Evolutionary conservation across 805 yeast species (phyloP).

Genomic region (Candida insectorum): DNA sequence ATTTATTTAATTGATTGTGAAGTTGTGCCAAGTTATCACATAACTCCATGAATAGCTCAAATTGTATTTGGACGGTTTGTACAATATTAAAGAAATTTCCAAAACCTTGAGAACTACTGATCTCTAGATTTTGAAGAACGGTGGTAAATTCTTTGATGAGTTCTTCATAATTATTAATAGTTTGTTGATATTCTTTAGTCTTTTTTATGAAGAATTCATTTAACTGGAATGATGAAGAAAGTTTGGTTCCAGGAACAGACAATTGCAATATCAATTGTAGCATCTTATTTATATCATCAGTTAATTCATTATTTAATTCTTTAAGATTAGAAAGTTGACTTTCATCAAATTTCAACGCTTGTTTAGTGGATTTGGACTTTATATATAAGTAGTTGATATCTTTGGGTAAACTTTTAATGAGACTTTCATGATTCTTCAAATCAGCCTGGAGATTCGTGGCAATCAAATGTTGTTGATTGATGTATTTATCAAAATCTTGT

Average conservation of each 20-base stretch:
- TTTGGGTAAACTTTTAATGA: conserved; percentile 68
- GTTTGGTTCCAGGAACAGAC: conserved; percentile 52
- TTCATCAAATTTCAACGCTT: conserved; percentile 53
- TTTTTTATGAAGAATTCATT: conserved; percentile 53
- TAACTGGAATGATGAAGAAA: conserved; percentile 52
- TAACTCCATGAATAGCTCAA: conserved; percentile 66
- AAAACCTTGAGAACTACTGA: conserved; percentile 35
- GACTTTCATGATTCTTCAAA: conserved; percentile 56
- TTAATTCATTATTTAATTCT: conserved; percentile 35
- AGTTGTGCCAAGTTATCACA: conserved; percentile 72
- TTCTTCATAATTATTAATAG: conserved; percentile 55
- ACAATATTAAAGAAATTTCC: conserved; percentile 47
- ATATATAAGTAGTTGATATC: conserved; percentile 64
- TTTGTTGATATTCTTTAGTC: conserved; percentile 46
- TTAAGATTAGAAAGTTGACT: conserved; percentile 32
- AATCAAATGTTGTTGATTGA: conserved; percentile 69
- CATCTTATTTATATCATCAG: conserved; percentile 51
- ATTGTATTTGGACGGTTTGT: conserved; percentile 64
- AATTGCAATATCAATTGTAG: conserved; percentile 51
- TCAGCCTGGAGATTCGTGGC: conserved; percentile 66
- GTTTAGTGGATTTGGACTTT: conserved; percentile 60
- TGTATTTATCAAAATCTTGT: conserved; percentile 67
- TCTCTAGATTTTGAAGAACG: conserved; percentile 44
- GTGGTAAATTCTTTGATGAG: conserved; percentile 60
- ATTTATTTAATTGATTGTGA: conserved; percentile 39